These are phyloP conservation scores for Cornus suecica DNA, from an alignment of 148 eudicot species.

Conservation along the genomic window DNA sequence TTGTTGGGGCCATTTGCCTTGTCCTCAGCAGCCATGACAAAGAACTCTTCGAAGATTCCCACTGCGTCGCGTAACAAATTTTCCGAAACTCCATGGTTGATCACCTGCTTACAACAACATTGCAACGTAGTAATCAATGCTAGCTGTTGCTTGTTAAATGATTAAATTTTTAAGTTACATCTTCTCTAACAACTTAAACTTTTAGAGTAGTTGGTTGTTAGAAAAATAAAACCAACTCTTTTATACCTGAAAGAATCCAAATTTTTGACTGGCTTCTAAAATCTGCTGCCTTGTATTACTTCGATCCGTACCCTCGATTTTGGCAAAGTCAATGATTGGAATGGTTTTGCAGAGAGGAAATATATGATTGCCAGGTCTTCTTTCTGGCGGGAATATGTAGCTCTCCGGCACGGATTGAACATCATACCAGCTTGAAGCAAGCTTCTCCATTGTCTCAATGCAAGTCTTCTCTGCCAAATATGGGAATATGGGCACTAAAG, in stretches of 20 bases:
- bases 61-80: conserved; percentile 32
- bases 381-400: conserved; percentile 45
- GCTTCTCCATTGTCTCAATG: conserved; percentile 28
- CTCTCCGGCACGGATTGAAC: conserved; percentile 39
- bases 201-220: too few relatives aligned
- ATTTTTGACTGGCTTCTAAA: conserved; percentile 37
- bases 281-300: conserved; percentile 24
- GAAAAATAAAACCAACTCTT: not conserved
- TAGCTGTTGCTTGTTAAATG: too few relatives aligned
- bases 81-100: conserved; percentile 54
- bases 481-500: not conserved
- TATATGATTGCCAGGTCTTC: conserved; percentile 39
- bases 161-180: too few relatives aligned
- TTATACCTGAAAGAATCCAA: conserved; percentile 64
- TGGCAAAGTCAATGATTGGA: conserved; percentile 45
- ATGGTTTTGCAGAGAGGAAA: conserved; percentile 26
- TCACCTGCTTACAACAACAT: conserved; percentile 32
- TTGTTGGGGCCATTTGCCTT: conserved; percentile 24
- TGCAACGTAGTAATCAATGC: too few relatives aligned
- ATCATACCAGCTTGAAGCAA: conserved; percentile 42
- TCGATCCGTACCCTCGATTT: conserved; percentile 9
- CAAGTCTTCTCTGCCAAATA: not conserved
- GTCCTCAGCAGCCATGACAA: conserved; percentile 42
- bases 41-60: conserved; percentile 44
- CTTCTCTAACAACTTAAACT: too few relatives aligned